Evolutionary conservation across 1,139 yeast genomes (phyloP), one percentile per base, ranked within the genome.

Genomic region (Hemisphaericaspora subhashii): DNA sequence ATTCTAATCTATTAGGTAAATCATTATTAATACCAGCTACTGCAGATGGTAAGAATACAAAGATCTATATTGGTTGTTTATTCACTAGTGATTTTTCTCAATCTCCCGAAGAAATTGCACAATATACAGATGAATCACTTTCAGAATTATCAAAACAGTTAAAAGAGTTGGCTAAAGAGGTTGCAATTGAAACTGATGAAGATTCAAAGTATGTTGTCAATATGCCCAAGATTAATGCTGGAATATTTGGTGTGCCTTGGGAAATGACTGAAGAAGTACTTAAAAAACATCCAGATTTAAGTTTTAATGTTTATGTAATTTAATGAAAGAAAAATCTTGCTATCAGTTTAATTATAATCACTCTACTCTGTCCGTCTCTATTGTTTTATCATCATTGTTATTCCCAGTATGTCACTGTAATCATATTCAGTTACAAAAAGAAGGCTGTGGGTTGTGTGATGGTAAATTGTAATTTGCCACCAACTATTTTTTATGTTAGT

Each of bases 231-330:
- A 86, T 87, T 50, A 86, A 87, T 52, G 78, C 94, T 9, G 95
- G 95, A 0, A 72, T 86, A 5, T 86, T 87, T 57, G 74, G 74
- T 1, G 90, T 85, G 2, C 94, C 95, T 0, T 86, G 95, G 95
- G 73, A 68, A 23, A 51, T 71, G 6, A 86, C 95, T 0, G 92
- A 79, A 51, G 53, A 45, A 8, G 76, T 74, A 0, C 55, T 86
- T 44, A 43, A 59, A 22, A 43, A 46, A 24, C 46, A 45, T 38
- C 47, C 58, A 7, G 58, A 54, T 9, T 48, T 66, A 26, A 51
- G 60, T 8, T 68, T 68, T 38, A 63, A 64, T 26, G 82, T 81
- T 3, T 81, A 72, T 50, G 53, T 51, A n/a, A 36, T 52, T 29
- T 21, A 28, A 9, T 16, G n/a, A n/a, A n/a, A n/a, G n/a, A n/a